Percentiles rank a stretch among this genome's conserved stretches.
Evolutionary conservation across 2,329 filamentous ascomycete species (phyloP).

Genomic region (Metarhizium rileyi): DNA sequence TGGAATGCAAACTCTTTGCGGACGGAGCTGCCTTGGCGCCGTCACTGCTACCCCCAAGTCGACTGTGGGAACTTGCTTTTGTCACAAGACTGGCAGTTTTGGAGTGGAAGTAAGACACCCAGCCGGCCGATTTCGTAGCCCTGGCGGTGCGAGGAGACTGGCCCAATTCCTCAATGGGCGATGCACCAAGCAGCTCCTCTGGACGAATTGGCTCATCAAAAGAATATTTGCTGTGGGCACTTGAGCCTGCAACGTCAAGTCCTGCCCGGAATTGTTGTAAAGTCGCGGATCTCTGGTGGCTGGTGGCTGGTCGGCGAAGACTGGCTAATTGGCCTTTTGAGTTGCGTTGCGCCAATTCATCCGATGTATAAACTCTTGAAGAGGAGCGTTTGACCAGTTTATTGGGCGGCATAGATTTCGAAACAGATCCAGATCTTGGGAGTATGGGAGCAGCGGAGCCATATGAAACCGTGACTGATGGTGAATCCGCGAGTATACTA

Average conservation of each 20-base stretch:
- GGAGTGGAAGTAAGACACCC: constrained; percentile 50
- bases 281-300: constrained; percentile 66
- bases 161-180: constrained; percentile 14
- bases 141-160: constrained; percentile 5
- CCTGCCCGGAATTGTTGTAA: constrained; percentile 43
- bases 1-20: constrained; percentile 13
- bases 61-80: constrained; percentile 12
- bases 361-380: constrained; percentile 34
- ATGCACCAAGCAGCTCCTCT: constrained; percentile 18
- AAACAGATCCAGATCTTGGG: constrained; percentile 24
- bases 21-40: constrained; percentile 16
- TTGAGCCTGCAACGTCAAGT: constrained; percentile 15
- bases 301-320: constrained; percentile 65
- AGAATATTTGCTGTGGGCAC: constrained; percentile 21
- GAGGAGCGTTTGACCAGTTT: constrained; percentile 68
- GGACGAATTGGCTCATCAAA: constrained; percentile 25
- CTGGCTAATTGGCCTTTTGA: constrained; percentile 54
- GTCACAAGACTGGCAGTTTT: constrained; percentile 19
- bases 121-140: constrained; percentile 17
- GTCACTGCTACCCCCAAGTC: constrained; percentile 14
- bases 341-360: constrained; percentile 34
- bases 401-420: constrained; percentile 50
- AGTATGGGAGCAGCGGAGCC: constrained; percentile 58
- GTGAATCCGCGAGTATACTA: constrained; percentile 55
- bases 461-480: constrained; percentile 56